phyloP scores from a whole-genome alignment of 2,329 filamentous ascomycete genomes.

The Magnaporthiopsis incrustans region DNA sequence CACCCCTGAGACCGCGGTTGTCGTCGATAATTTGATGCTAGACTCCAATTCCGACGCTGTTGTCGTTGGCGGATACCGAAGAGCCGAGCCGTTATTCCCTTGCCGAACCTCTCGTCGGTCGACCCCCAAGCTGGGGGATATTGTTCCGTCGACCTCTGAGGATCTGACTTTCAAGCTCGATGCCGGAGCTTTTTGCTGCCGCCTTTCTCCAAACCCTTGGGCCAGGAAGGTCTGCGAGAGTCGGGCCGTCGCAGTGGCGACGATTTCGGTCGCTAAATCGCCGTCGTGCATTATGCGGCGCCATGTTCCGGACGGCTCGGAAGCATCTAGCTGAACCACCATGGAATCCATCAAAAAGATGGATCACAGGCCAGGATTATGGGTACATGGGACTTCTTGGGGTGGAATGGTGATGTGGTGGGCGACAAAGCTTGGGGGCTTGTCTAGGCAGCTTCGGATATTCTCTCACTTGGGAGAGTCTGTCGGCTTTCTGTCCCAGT shows the following conservation, averaged over 20 bases:
- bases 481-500: not conserved
- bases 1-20: not conserved
- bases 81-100: not conserved
- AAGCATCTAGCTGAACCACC: constrained; percentile 20
- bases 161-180: not conserved
- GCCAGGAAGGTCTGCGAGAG: not conserved
- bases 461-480: not conserved
- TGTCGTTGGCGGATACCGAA: not conserved
- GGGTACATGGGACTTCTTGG: not conserved
- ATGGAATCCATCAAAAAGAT: constrained; percentile 13
- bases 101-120: not conserved
- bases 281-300: constrained; percentile 13
- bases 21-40: not conserved
- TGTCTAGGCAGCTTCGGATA: not conserved
- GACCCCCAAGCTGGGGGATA: not conserved
- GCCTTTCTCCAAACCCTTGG: not conserved
- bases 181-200: not conserved
- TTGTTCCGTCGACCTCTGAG: not conserved
- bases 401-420: not conserved
- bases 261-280: constrained; percentile 11
- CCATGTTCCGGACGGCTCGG: constrained; percentile 20
- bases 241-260: constrained; percentile 1
- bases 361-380: not conserved
- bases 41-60: not conserved
- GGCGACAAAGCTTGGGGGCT: not conserved